Evolutionary conservation across 257 asterid species (phyloP).

Genomic region (Petunia axillaris): DNA sequence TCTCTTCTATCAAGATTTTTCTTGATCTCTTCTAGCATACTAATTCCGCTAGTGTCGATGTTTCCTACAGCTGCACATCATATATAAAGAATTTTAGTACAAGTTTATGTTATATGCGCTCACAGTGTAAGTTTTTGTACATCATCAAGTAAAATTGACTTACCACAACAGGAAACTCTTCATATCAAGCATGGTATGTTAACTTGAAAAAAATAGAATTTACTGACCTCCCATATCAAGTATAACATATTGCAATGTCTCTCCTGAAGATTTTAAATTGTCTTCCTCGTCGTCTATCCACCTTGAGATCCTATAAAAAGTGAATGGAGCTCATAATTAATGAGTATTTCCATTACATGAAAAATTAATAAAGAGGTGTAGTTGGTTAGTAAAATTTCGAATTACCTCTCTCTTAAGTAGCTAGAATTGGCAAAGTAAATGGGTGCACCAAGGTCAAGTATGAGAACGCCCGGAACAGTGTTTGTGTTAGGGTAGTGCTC

Average conservation of each 20-base stretch:
- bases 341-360: background rate
- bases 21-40: slow-evolving; percentile 87
- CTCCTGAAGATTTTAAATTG: slow-evolving; percentile 54
- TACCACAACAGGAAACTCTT: background rate
- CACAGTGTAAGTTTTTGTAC: background rate
- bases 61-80: slow-evolving; percentile 77
- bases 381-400: background rate
- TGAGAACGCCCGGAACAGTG: slow-evolving; percentile 67
- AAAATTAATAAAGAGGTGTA: background rate
- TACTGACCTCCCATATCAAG: slow-evolving; percentile 83
- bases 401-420: slow-evolving; percentile 93
- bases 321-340: background rate
- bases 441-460: slow-evolving; percentile 88
- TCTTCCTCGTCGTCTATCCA: slow-evolving; percentile 97
- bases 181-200: too few species aligned
- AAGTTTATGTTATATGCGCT: background rate
- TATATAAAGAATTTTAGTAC: background rate
- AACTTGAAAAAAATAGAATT: too few species aligned
- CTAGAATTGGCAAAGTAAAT: slow-evolving; percentile 87
- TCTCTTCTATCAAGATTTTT: slow-evolving; percentile 78
- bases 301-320: slow-evolving; percentile 62
- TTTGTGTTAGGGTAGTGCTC: slow-evolving; percentile 72
- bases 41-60: slow-evolving; percentile 94
- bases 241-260: slow-evolving; percentile 62
- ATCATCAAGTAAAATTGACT: background rate